These are phyloP conservation scores for Trametes sanguinea DNA, from an alignment of 768 basidiomycete genomes.

Conservation along the genomic window DNA sequence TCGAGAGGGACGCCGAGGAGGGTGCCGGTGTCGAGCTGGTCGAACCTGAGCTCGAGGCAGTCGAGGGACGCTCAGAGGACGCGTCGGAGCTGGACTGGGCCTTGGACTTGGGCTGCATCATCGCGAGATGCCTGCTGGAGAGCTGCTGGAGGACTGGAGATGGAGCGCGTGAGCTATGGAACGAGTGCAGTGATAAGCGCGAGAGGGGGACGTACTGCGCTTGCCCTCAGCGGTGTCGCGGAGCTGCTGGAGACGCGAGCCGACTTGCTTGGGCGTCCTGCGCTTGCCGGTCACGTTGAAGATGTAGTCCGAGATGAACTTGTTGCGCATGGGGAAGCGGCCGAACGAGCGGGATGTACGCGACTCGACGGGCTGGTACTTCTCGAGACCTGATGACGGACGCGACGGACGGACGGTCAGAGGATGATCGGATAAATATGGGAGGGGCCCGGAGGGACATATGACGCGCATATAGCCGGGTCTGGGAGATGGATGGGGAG, in stretches of 20 bases:
- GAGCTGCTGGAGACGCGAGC: conserved; percentile 78
- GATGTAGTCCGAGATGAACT: conserved; percentile 60
- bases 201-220: conserved; percentile 52
- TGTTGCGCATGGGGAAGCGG: conserved; percentile 36
- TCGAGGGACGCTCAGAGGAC: conserved; percentile 17
- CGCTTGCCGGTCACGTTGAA: conserved; percentile 67
- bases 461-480: conserved; percentile 9
- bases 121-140: conserved; percentile 27
- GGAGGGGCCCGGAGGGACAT: background rate
- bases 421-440: background rate
- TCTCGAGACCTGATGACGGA: conserved; percentile 27
- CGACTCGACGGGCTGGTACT: conserved; percentile 34
- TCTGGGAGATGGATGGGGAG: background rate
- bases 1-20: background rate
- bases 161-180: conserved; percentile 10
- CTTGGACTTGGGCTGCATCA: conserved; percentile 24
- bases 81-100: conserved; percentile 7
- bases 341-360: conserved; percentile 32
- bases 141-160: conserved; percentile 32
- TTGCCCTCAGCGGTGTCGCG: conserved; percentile 76
- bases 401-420: conserved; percentile 3
- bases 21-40: conserved; percentile 15
- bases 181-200: background rate
- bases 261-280: conserved; percentile 78
- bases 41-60: conserved; percentile 11